phyloP scores from a whole-genome alignment of 169 alveolate genomes.

The Eimeria brunetti region DNA sequence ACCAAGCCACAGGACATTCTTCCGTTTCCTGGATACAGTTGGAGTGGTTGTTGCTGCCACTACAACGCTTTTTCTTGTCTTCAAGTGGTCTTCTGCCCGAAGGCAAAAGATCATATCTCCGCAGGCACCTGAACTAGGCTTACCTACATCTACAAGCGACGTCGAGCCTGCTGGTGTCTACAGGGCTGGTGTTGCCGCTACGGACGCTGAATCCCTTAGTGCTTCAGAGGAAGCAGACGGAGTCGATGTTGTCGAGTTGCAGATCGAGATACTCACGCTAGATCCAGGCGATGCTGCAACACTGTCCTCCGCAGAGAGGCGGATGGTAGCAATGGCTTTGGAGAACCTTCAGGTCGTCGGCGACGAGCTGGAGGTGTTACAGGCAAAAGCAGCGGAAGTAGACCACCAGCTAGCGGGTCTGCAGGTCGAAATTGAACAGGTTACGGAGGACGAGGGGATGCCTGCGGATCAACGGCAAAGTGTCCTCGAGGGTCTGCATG shows the following conservation, averaged over 20 bases:
- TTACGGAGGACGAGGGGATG: background rate
- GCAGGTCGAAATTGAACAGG: background rate
- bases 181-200: background rate
- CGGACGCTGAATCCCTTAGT: background rate
- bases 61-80: background rate
- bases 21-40: background rate
- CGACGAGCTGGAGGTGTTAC: conserved; percentile 20
- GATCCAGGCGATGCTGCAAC: background rate
- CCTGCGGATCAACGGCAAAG: background rate
- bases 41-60: background rate
- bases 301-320: background rate
- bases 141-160: background rate
- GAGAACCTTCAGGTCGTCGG: background rate
- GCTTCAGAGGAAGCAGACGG: background rate
- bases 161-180: background rate
- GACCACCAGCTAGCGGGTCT: background rate
- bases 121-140: background rate
- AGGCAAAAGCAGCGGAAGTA: background rate
- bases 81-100: background rate
- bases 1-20: background rate
- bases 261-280: background rate
- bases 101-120: background rate
- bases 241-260: background rate
- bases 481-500: background rate
- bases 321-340: conserved; percentile 21